A percentile compares a stretch with the other conserved stretches of the same genome.
Conservation (phyloP, 176 grass and related monocot species). For the Zea luxurians region DNA sequence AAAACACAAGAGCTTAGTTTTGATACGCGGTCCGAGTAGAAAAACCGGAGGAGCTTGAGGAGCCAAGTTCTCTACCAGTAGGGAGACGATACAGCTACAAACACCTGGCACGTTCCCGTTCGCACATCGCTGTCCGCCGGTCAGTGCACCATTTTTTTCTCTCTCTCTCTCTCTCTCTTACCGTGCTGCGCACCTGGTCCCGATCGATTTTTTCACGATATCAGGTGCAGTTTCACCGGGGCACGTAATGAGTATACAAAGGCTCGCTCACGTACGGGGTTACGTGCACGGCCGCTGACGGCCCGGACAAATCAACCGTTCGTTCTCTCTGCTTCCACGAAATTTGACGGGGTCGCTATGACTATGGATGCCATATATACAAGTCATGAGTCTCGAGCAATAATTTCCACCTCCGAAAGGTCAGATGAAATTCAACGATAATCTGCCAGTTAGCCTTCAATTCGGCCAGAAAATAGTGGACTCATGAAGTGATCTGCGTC, state of each 20-base stretch:
- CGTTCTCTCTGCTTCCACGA: not conserved
- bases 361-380: not conserved
- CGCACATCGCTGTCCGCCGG: too few relatives aligned
- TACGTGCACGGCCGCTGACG: not conserved
- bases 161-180: too few relatives aligned
- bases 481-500: not conserved
- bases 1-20: too few relatives aligned
- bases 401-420: not conserved
- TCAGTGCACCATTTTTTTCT: too few relatives aligned
- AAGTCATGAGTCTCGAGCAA: not conserved
- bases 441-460: conserved; percentile 6
- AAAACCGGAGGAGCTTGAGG: too few relatives aligned
- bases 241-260: not conserved
- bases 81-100: too few relatives aligned
- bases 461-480: not conserved
- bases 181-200: too few relatives aligned
- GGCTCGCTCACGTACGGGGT: not conserved
- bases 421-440: not conserved
- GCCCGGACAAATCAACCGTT: not conserved
- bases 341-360: not conserved
- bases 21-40: too few relatives aligned
- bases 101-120: too few relatives aligned
- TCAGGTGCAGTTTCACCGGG: too few relatives aligned
- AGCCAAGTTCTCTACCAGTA: too few relatives aligned
- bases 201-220: too few relatives aligned